Conservation (phyloP, 306 rosid species). For the Vigna radiata region DNA sequence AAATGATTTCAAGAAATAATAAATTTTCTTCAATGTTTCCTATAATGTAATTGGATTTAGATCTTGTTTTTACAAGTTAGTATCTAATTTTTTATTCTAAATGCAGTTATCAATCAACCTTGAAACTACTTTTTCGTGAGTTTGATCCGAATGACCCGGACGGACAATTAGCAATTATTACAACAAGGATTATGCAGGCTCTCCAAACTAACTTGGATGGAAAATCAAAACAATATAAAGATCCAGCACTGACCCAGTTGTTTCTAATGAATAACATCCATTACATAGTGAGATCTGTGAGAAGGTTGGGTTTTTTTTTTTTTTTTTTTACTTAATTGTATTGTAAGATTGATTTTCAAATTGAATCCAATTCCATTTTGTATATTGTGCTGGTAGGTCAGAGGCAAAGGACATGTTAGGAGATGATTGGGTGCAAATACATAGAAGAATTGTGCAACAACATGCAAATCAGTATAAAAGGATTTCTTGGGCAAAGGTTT, state of each 20-base stretch:
- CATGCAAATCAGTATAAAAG: constrained; percentile 99
- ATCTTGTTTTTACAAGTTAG: neutral
- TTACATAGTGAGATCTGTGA: constrained; percentile 94
- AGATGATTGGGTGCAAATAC: constrained; percentile 99
- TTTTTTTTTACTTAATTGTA: neutral
- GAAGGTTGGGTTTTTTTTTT: constrained; percentile 62
- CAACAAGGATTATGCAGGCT: constrained; percentile 93
- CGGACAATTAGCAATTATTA: constrained; percentile 69
- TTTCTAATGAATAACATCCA: constrained; percentile 99
- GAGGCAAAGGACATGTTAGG: constrained; percentile 98
- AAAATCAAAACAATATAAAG: constrained; percentile 93
- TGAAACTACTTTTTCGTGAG: constrained; percentile 87
- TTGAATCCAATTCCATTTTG: constrained; percentile 19
- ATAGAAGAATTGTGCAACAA: constrained; percentile 94
- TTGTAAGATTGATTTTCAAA: constrained; percentile 20
- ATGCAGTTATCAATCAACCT: constrained; percentile 79
- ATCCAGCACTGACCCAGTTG: constrained; percentile 84
- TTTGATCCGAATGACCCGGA: constrained; percentile 72
- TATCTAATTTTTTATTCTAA: neutral
- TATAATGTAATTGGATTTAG: neutral
- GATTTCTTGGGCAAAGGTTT: constrained; percentile 97
- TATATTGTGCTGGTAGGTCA: constrained; percentile 61
- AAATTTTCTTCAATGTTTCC: neutral
- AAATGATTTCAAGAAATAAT: neutral
- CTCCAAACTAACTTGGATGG: constrained; percentile 97